Conservation (phyloP, 306 rosid species). For the Senna tora region DNA sequence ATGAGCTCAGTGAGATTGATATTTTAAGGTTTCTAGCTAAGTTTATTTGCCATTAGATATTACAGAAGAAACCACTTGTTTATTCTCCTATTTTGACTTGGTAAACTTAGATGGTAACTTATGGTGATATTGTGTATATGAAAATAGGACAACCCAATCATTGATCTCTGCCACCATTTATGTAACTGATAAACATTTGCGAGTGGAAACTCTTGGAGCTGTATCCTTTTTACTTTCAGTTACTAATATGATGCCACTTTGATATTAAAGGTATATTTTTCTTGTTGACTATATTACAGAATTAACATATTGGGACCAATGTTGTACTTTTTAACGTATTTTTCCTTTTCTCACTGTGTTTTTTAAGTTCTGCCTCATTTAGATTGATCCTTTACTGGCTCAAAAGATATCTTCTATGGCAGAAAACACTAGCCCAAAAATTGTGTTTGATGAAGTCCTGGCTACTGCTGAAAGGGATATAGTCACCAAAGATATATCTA, state of each 20-base stretch:
- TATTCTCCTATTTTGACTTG: slow-evolving; percentile 29
- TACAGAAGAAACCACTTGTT: slow-evolving; percentile 22
- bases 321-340: no score
- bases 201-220: slow-evolving; percentile 91
- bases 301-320: slow-evolving; percentile 14
- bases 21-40: slow-evolving; percentile 71
- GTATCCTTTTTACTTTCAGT: slow-evolving; percentile 65
- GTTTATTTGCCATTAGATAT: slow-evolving; percentile 22
- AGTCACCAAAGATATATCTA: slow-evolving; percentile 87
- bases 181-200: slow-evolving; percentile 86
- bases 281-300: neutral
- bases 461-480: slow-evolving; percentile 88
- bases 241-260: slow-evolving; percentile 17
- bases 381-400: slow-evolving; percentile 55
- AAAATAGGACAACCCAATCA: slow-evolving; percentile 82
- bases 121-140: slow-evolving; percentile 44
- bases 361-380: slow-evolving; percentile 27
- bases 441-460: slow-evolving; percentile 91
- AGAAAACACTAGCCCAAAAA: slow-evolving; percentile 79
- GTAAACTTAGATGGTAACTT: slow-evolving; percentile 29
- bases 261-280: slow-evolving; percentile 3
- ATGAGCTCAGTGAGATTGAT: slow-evolving; percentile 76
- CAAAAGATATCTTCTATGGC: slow-evolving; percentile 90
- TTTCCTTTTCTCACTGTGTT: neutral
- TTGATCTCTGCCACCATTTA: slow-evolving; percentile 76